A percentile compares a stretch with the other conserved stretches of the same genome.
phyloP scores from a whole-genome alignment of 2,329 filamentous ascomycete species.

The Waltergamsia citrina region DNA sequence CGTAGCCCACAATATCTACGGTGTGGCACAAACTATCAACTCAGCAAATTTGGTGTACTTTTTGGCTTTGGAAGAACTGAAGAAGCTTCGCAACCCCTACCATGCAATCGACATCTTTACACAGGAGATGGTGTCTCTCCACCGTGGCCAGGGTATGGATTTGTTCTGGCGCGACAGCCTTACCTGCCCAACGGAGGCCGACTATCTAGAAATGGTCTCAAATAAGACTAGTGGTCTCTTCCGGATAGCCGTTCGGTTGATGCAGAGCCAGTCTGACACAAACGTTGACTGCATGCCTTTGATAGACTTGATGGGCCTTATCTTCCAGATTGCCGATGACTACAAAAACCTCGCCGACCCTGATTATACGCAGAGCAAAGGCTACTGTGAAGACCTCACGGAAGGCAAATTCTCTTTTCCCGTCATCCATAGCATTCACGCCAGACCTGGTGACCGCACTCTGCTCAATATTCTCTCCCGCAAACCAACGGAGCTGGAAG shows the following conservation, averaged over 20 bases:
- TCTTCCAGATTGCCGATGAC: conserved; percentile 81
- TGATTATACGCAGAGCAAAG: conserved; percentile 72
- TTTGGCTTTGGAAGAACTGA: conserved; percentile 44
- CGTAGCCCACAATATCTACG: conserved; percentile 38
- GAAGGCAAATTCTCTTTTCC: conserved; percentile 92
- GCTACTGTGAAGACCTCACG: conserved; percentile 80
- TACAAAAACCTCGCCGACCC: conserved; percentile 67
- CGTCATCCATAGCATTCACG: conserved; percentile 77
- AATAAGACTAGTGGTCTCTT: conserved; percentile 81
- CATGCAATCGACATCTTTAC: conserved; percentile 57
- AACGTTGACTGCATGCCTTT: conserved; percentile 62
- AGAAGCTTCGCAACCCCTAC: conserved; percentile 53
- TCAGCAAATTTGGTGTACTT: conserved; percentile 39
- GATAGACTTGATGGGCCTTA: conserved; percentile 69
- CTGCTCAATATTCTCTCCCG: conserved; percentile 81
- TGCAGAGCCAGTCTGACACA: conserved; percentile 58
- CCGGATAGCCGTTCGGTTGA: conserved; percentile 68
- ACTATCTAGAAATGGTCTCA: conserved; percentile 77
- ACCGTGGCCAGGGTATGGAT: conserved; percentile 77
- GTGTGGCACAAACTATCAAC: conserved; percentile 40
- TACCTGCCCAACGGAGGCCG: conserved; percentile 68
- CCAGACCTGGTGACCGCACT: conserved; percentile 57
- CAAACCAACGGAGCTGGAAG: conserved; percentile 68
- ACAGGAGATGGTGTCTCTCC: conserved; percentile 69
- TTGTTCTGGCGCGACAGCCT: conserved; percentile 75